These are phyloP conservation scores for Citrus cavaleriei DNA, from an alignment of 345 rosid species.

Conservation along the genomic window DNA sequence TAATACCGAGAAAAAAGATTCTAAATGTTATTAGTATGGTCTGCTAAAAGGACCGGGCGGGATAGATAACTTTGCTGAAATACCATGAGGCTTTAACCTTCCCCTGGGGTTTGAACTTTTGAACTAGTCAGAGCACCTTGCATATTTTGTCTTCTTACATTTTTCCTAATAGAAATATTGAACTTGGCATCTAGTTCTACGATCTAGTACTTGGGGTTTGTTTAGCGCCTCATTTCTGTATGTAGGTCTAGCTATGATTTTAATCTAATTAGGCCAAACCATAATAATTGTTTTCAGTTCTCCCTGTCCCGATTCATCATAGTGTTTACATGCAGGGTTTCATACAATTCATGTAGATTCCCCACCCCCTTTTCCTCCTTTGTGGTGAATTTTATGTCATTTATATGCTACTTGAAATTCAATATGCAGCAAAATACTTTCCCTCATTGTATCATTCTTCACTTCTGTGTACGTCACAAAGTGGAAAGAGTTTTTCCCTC, in stretches of 20 bases:
- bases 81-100: background rate
- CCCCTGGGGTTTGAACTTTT: background rate
- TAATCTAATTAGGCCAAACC: background rate
- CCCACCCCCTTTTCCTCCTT: background rate
- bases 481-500: slow-evolving; percentile 72
- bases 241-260: background rate
- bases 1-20: background rate
- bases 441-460: slow-evolving; percentile 69
- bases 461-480: slow-evolving; percentile 60
- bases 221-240: background rate
- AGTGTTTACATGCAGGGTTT: background rate
- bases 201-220: background rate
- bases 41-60: background rate
- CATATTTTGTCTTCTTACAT: background rate
- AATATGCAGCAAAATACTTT: slow-evolving; percentile 74
- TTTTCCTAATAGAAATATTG: background rate
- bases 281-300: background rate
- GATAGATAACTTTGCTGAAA: background rate
- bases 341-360: background rate
- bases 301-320: background rate
- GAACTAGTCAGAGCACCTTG: background rate
- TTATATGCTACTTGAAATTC: slow-evolving; percentile 16
- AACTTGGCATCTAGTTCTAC: background rate
- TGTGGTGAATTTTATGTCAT: slow-evolving; percentile 7
- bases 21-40: background rate